phyloP scores from a whole-genome alignment of 176 grass and related monocot species.

The Tillandsia leiboldiana region DNA sequence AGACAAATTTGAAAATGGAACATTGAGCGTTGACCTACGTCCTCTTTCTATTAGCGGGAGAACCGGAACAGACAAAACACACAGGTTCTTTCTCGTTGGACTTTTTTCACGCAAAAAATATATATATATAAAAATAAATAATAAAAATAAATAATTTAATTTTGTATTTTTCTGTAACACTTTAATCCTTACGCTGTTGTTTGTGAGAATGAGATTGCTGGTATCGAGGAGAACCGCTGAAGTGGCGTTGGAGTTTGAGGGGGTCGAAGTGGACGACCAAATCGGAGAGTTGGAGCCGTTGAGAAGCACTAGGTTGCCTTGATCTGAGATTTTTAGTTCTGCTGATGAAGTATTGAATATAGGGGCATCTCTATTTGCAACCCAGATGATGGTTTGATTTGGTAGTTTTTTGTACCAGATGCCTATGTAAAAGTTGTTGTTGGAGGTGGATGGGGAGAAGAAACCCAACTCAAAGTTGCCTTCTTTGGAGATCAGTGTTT shows the following conservation, averaged over 20 bases:
- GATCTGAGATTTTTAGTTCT: slow-evolving; percentile 29
- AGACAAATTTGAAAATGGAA: too few species aligned
- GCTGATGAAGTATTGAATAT: slow-evolving; percentile 19
- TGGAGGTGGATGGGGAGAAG: slow-evolving; percentile 27
- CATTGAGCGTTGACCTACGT: too few species aligned
- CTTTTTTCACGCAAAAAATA: too few species aligned
- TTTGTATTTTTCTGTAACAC: too few species aligned
- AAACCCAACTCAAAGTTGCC: slow-evolving; percentile 26
- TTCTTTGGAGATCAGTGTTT: slow-evolving; percentile 21
- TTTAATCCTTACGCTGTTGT: not conserved
- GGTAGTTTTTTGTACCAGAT: slow-evolving; percentile 47
- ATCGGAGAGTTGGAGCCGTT: slow-evolving; percentile 8
- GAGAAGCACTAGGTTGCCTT: slow-evolving; percentile 29
- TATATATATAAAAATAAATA: too few species aligned
- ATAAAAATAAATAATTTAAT: too few species aligned
- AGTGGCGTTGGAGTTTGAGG: not conserved
- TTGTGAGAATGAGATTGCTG: slow-evolving; percentile 34
- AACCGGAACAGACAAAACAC: too few species aligned
- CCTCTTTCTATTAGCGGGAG: too few species aligned
- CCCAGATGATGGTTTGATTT: slow-evolving; percentile 24
- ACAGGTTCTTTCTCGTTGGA: too few species aligned
- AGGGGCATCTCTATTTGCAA: slow-evolving; percentile 37
- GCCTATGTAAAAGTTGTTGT: slow-evolving; percentile 30
- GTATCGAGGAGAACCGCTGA: slow-evolving; percentile 39
- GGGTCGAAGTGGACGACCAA: slow-evolving; percentile 34